Evolutionary conservation across 768 basidiomycete species (phyloP).

Genomic region (Boletellus emodensis): DNA sequence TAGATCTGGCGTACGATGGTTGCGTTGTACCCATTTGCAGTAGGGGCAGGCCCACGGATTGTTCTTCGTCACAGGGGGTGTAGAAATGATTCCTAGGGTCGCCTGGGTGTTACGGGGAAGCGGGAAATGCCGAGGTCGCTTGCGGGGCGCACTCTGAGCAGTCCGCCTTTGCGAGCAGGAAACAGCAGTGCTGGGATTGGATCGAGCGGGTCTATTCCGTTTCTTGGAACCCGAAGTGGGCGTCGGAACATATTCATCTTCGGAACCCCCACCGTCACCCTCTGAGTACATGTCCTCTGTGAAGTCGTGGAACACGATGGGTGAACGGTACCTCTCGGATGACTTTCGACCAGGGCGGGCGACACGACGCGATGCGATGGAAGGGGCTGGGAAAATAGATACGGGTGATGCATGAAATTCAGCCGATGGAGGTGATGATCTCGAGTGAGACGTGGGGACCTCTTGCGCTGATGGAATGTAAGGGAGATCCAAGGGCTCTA

Average conservation of each 20-base stretch:
- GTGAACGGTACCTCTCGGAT: background rate
- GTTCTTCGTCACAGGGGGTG: slow-evolving; percentile 21
- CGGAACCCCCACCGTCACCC: slow-evolving; percentile 37
- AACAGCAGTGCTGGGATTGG: background rate
- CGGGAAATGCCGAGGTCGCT: slow-evolving; percentile 33
- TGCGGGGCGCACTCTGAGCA: slow-evolving; percentile 8
- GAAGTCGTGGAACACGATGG: slow-evolving; percentile 4
- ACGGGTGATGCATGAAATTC: background rate
- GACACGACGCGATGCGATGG: slow-evolving; percentile 4
- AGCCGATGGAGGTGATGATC: background rate
- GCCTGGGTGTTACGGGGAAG: slow-evolving; percentile 47
- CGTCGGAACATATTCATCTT: slow-evolving; percentile 46
- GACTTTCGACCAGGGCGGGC: slow-evolving; percentile 15
- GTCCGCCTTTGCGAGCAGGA: slow-evolving; percentile 6
- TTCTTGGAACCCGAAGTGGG: slow-evolving; percentile 31
- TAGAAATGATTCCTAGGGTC: slow-evolving; percentile 13
- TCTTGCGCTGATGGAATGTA: slow-evolving; percentile 11
- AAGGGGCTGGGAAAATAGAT: background rate
- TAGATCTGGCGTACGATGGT: slow-evolving; percentile 54
- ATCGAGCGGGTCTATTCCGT: slow-evolving; percentile 26
- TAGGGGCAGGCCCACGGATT: slow-evolving; percentile 43
- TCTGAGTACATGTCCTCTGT: slow-evolving; percentile 34
- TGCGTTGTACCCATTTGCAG: slow-evolving; percentile 46
- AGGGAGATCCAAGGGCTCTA: slow-evolving; percentile 10
- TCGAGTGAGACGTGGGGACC: slow-evolving; percentile 2